These are phyloP conservation scores for Calocybe cyanea DNA, from an alignment of 768 basidiomycete species.

Conservation along the genomic window DNA sequence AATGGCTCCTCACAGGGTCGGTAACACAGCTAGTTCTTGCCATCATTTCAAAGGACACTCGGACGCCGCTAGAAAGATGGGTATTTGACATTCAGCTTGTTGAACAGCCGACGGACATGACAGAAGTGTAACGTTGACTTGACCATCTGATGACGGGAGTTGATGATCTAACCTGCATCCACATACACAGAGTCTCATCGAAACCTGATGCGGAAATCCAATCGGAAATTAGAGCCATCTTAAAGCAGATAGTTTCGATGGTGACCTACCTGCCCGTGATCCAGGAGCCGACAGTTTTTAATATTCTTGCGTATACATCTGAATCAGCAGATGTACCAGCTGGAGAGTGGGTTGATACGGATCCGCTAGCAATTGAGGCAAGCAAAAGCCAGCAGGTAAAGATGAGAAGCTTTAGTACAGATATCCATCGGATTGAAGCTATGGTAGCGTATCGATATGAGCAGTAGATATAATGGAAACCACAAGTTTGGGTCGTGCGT, in stretches of 20 bases:
- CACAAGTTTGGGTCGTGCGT: background rate
- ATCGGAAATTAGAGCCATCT: slow-evolving; percentile 94
- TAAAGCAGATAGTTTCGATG: slow-evolving; percentile 97
- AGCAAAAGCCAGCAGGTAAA: slow-evolving; percentile 93
- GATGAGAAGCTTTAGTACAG: slow-evolving; percentile 93
- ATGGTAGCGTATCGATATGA: slow-evolving; percentile 98
- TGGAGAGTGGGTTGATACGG: slow-evolving; percentile 94
- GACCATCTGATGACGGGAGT: slow-evolving; percentile 1
- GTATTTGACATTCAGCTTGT: slow-evolving; percentile 93
- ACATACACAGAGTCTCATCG: slow-evolving; percentile 39
- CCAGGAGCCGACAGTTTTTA: slow-evolving; percentile 94
- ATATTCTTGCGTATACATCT: slow-evolving; percentile 93
- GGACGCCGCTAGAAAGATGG: slow-evolving; percentile 93
- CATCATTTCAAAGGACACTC: slow-evolving; percentile 92
- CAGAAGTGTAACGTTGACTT: slow-evolving; percentile 37
- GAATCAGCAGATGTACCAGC: slow-evolving; percentile 90
- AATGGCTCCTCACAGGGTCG: slow-evolving; percentile 90
- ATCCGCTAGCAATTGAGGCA: slow-evolving; percentile 88
- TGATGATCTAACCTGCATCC: slow-evolving; percentile 5
- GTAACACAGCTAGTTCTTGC: slow-evolving; percentile 94
- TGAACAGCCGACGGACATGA: slow-evolving; percentile 50
- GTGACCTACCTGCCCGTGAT: slow-evolving; percentile 96
- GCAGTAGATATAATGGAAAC: slow-evolving; percentile 37
- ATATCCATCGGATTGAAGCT: slow-evolving; percentile 95
- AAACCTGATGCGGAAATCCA: slow-evolving; percentile 90